These are phyloP conservation scores for Carex kokanica DNA, from an alignment of 176 grass and related monocot species.

Conservation along the genomic window DNA sequence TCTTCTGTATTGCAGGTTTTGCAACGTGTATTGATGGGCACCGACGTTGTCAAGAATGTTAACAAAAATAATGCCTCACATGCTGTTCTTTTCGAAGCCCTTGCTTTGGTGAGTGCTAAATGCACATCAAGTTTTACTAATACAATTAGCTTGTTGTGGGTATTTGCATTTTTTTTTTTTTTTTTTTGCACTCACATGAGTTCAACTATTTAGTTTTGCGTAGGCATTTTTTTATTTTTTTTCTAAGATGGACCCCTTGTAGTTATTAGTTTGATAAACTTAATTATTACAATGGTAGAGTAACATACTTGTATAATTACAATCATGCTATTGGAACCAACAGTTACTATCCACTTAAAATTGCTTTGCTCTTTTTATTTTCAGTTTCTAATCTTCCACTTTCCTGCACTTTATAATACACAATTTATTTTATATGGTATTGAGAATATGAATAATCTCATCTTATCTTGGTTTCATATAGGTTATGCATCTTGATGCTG, in stretches of 20 bases:
- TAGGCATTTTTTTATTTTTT: constrained; percentile 6
- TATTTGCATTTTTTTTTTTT: not conserved
- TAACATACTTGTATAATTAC: not conserved
- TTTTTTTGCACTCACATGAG: not conserved
- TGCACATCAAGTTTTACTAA: not conserved
- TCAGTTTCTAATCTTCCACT: not conserved
- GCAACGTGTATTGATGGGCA: constrained; percentile 98
- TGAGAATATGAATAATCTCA: not conserved
- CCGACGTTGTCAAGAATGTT: constrained; percentile 98
- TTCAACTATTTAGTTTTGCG: constrained; percentile 1
- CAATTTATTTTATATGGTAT: constrained; percentile 6
- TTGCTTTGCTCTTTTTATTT: not conserved
- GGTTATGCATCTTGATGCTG: constrained; percentile 99
- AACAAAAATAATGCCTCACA: constrained; percentile 99
- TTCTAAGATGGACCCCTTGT: not conserved
- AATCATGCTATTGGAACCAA: not conserved
- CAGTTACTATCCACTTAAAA: not conserved
- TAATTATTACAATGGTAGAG: not conserved
- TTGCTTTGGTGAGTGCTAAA: constrained; percentile 73
- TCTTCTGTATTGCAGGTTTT: constrained; percentile 59
- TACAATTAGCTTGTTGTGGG: not conserved
- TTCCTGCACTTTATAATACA: not conserved
- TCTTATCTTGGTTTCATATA: constrained; percentile 20
- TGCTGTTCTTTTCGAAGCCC: constrained; percentile 98
- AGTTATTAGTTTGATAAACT: constrained; percentile 1